These are phyloP conservation scores for Domatiomyces globalis DNA, from an alignment of 2,329 filamentous ascomycete species.

Conservation along the genomic window DNA sequence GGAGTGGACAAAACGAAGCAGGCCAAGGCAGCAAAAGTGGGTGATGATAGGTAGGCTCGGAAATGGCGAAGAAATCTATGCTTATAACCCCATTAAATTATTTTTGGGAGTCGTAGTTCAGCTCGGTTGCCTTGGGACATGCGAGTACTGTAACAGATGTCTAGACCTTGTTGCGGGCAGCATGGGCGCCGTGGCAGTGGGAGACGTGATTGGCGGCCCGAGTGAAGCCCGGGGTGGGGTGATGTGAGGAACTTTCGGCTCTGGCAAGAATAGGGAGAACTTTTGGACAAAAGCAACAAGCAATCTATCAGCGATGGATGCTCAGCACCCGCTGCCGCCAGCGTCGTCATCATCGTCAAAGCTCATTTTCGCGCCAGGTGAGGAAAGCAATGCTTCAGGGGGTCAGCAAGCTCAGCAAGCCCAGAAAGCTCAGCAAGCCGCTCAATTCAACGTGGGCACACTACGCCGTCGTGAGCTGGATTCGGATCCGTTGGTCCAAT, in stretches of 20 bases:
- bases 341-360: background rate
- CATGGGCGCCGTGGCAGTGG: too few species aligned
- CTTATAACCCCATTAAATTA: too few species aligned
- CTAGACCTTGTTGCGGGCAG: background rate
- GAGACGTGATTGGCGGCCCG: background rate
- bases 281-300: background rate
- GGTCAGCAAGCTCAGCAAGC: constrained; percentile 52
- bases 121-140: too few species aligned
- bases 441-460: constrained; percentile 57
- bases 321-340: background rate
- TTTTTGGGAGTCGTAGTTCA: too few species aligned
- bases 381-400: background rate
- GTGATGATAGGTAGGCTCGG: too few species aligned
- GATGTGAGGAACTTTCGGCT: background rate
- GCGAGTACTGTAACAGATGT: too few species aligned
- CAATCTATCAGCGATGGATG: background rate
- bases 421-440: constrained; percentile 51
- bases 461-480: constrained; percentile 50
- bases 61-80: too few species aligned
- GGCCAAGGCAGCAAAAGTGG: too few species aligned
- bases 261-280: background rate
- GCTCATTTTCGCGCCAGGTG: constrained; percentile 1
- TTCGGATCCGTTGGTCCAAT: constrained; percentile 60
- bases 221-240: background rate
- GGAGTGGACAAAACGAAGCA: too few species aligned